phyloP scores from a whole-genome alignment of 768 basidiomycete genomes.

The Macrocybe gigantea region DNA sequence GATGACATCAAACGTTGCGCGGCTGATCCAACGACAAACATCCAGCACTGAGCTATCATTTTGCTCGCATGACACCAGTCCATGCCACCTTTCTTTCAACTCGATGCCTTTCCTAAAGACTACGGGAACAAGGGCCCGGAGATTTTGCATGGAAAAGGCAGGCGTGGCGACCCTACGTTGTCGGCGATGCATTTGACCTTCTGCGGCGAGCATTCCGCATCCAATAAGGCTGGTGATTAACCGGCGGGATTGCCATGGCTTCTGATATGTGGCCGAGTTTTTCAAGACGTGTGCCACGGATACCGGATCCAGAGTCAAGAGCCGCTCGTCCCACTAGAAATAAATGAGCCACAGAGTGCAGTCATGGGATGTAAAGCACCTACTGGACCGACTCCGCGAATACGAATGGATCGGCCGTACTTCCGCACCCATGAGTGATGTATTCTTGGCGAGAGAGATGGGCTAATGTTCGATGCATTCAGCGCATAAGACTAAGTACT shows the following conservation, averaged over 20 bases:
- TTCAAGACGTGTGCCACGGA: slow-evolving; percentile 73
- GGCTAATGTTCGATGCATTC: slow-evolving; percentile 24
- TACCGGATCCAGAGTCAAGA: slow-evolving; percentile 75
- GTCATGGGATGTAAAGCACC: slow-evolving; percentile 19
- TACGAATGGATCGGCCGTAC: slow-evolving; percentile 66
- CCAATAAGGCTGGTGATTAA: slow-evolving; percentile 78
- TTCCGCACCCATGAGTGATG: slow-evolving; percentile 48
- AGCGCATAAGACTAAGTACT: not conserved
- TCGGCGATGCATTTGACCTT: slow-evolving; percentile 72
- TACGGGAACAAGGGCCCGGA: slow-evolving; percentile 65
- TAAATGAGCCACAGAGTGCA: not conserved
- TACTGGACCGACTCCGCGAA: slow-evolving; percentile 66
- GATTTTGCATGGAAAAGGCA: slow-evolving; percentile 75
- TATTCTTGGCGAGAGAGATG: slow-evolving; percentile 44
- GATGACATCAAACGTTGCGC: slow-evolving; percentile 87
- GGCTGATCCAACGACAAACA: slow-evolving; percentile 74
- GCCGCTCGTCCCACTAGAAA: slow-evolving; percentile 67
- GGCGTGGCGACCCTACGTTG: slow-evolving; percentile 74
- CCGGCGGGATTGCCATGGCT: slow-evolving; percentile 74
- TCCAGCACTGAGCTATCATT: slow-evolving; percentile 41
- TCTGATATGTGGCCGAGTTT: slow-evolving; percentile 69
- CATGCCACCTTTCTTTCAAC: slow-evolving; percentile 56
- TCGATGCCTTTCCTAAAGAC: slow-evolving; percentile 64
- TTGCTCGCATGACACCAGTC: slow-evolving; percentile 33
- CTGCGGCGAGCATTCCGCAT: slow-evolving; percentile 75